Conservation (phyloP, 805 yeast genomes). For the Candida stauntonica region DNA sequence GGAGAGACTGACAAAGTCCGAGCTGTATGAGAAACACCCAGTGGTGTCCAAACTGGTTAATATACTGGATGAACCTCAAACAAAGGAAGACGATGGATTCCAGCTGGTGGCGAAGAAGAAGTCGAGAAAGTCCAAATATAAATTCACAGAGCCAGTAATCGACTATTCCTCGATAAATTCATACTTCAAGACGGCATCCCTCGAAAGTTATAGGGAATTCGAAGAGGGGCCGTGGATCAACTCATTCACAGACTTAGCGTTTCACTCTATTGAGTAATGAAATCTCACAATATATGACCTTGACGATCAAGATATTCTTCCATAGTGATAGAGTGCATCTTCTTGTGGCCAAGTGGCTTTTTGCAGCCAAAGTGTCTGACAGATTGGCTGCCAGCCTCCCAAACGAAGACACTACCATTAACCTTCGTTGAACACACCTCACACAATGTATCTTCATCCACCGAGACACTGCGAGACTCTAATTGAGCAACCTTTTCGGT, state of each 20-base stretch:
- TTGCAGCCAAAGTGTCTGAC: conserved; percentile 25
- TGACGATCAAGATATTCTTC: conserved; percentile 13
- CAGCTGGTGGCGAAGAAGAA: conserved; percentile 17
- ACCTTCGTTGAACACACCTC: conserved; percentile 12
- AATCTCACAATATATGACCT: not conserved
- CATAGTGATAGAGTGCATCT: conserved; percentile 15
- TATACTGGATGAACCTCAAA: conserved; percentile 1
- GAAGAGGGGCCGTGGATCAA: conserved; percentile 43
- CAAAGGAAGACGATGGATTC: conserved; percentile 15
- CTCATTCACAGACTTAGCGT: conserved; percentile 49
- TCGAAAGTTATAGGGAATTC: conserved; percentile 23
- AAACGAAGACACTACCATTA: conserved; percentile 14
- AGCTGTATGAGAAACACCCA: conserved; percentile 41
- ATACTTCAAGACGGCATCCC: conserved; percentile 30
- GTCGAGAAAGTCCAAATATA: conserved; percentile 24
- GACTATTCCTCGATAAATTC: conserved; percentile 29
- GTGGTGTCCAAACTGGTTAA: conserved; percentile 36
- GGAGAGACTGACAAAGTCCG: conserved; percentile 42
- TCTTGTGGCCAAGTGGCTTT: not conserved
- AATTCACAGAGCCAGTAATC: conserved; percentile 28
- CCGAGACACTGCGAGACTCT: conserved; percentile 6
- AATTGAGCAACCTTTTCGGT: conserved; percentile 5
- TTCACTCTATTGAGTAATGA: conserved; percentile 27
- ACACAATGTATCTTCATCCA: conserved; percentile 11
- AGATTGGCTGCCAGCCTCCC: conserved; percentile 4